Evolutionary conservation across 345 rosid genomes (phyloP), one percentile per base, ranked within the genome.

Genomic region (Citrus medica): DNA sequence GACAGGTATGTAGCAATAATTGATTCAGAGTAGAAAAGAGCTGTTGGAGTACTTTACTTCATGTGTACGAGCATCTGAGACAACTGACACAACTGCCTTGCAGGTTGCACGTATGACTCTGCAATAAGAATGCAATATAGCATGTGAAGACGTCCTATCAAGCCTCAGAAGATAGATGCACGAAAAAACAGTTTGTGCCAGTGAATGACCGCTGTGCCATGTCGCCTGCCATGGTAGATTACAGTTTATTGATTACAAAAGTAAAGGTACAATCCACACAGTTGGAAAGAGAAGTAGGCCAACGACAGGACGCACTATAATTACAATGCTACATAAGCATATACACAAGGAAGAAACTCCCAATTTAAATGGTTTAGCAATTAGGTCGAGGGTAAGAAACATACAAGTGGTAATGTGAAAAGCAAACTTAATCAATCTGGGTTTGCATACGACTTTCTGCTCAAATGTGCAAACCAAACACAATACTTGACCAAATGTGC

Each of bases 181-280:
- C n/a, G 99, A 92, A 88, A 94, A 94, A 81, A 96, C 99, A 74
- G 98, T 96, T 85, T 96, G 99, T 59, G 99, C 97, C 90, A 96
- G 78, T 59, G 98, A 94, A 82, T 96, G 98, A 82, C 99, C 99
- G 90, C 82, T 90, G 85, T 96, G 99, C 99, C 99, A 96, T 67
- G 99, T 90, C 74, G 94, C 99, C 99, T 96, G 90, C 87, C 86
- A 88, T 79, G 61, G 76, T 80, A 82, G 80, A 67, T 71, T 40
- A 79, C 6, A 71, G 30, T 69, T 87, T 63, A 83, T 78, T 70
- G 58, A 37, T 38, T 58, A 42, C 46, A 38, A 74, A 13, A 40
- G 25, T 76, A 33, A 53, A 71, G 1, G 12, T n/a, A 46, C 4
- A 19, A 35, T 46, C 21, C 51, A 71, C 7, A 60, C 17, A 10